Evolutionary conservation across 371 early-diverging fungal genomes (phyloP).

Genomic region (Mucor circinelloides): DNA sequence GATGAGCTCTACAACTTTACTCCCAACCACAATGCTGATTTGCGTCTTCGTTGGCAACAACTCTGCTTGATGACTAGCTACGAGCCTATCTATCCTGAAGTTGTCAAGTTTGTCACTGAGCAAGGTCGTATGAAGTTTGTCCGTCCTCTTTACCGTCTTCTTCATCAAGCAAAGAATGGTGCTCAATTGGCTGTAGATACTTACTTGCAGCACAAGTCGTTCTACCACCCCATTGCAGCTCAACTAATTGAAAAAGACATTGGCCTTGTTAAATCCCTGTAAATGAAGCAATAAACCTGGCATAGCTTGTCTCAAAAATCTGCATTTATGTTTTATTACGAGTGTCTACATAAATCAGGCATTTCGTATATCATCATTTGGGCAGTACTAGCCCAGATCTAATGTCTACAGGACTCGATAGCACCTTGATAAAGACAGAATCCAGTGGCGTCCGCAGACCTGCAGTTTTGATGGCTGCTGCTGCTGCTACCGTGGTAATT

Average conservation of each 20-base stretch:
- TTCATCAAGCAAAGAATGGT: conserved; percentile 71
- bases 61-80: conserved; percentile 79
- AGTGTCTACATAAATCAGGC: not conserved
- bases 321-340: not conserved
- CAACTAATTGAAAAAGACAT: conserved; percentile 83
- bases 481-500: not conserved
- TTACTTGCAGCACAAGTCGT: conserved; percentile 72
- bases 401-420: conserved; percentile 12
- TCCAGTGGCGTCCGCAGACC: not conserved
- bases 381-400: conserved; percentile 18
- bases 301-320: not conserved
- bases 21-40: conserved; percentile 79
- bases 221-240: conserved; percentile 95
- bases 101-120: conserved; percentile 76
- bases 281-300: not conserved
- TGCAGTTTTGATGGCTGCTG: not conserved
- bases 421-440: conserved; percentile 10
- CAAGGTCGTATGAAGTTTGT: conserved; percentile 98
- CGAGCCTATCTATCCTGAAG: conserved; percentile 74
- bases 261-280: conserved; percentile 26
- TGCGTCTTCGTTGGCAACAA: conserved; percentile 86
- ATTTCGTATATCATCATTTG: not conserved
- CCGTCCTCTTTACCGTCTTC: conserved; percentile 73
- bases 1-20: conserved; percentile 78
- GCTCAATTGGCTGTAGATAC: conserved; percentile 78